phyloP scores from a whole-genome alignment of 1,284 basidiomycete species.

The Salmacisia buchloeana region DNA sequence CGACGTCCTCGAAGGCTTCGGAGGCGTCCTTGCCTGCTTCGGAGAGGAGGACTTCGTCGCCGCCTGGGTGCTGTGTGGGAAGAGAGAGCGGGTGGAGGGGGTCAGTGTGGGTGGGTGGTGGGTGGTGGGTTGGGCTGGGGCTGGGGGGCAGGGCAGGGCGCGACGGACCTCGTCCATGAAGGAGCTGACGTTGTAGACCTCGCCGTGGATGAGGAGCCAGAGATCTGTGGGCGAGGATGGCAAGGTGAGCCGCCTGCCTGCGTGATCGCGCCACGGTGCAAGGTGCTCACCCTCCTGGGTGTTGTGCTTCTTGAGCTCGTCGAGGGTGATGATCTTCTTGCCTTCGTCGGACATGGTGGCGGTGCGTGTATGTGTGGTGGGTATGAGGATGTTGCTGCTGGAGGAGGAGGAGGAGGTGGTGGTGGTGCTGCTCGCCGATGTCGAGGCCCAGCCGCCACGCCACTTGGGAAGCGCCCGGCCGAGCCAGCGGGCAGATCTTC shows the following conservation, averaged over 20 bases:
- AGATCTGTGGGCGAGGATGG: conserved; percentile 21
- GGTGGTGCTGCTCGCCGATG: too few species aligned
- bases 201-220: conserved; percentile 48
- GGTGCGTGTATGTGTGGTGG: neutral
- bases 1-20: conserved; percentile 98
- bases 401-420: neutral
- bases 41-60: conserved; percentile 90
- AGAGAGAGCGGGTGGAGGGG: conserved; percentile 10
- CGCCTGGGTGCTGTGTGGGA: conserved; percentile 75
- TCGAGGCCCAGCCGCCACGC: too few species aligned
- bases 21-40: conserved; percentile 94
- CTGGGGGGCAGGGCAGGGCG: neutral
- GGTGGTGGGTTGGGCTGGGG: neutral
- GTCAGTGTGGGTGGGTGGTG: neutral
- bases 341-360: neutral
- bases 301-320: conserved; percentile 44
- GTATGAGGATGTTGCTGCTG: too few species aligned
- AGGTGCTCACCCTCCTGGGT: conserved; percentile 20
- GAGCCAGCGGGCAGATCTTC: too few species aligned
- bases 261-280: too few species aligned
- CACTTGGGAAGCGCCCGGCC: too few species aligned
- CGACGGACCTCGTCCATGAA: conserved; percentile 87
- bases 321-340: conserved; percentile 43
- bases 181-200: conserved; percentile 88
- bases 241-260: too few species aligned